phyloP scores from a whole-genome alignment of 2,329 filamentous ascomycete species.

The Stemphylium vesicarium region DNA sequence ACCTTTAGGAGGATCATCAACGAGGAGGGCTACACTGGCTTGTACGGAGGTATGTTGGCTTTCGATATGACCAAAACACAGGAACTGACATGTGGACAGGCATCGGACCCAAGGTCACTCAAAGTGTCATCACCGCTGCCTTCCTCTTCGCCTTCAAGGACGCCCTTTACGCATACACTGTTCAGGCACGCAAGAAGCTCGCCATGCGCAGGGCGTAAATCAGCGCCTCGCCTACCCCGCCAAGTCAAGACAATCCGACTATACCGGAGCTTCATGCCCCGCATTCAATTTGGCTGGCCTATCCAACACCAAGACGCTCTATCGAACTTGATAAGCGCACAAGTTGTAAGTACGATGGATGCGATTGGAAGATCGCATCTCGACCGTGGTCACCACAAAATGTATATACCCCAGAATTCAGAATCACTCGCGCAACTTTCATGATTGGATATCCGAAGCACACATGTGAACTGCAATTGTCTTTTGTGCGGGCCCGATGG shows the following conservation, averaged over 20 bases:
- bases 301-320: too few relatives aligned
- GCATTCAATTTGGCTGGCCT: too few relatives aligned
- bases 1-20: slow-evolving; percentile 79
- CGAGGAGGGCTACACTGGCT: slow-evolving; percentile 88
- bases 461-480: too few relatives aligned
- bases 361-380: too few relatives aligned
- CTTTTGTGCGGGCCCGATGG: too few relatives aligned
- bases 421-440: too few relatives aligned
- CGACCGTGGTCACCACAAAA: too few relatives aligned
- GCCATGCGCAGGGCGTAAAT: slow-evolving; percentile 20
- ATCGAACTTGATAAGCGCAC: too few relatives aligned
- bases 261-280: too few relatives aligned
- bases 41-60: slow-evolving; percentile 81
- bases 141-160: slow-evolving; percentile 99
- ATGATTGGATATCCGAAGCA: too few relatives aligned
- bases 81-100: slow-evolving; percentile 59
- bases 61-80: not conserved
- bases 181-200: slow-evolving; percentile 64
- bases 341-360: too few relatives aligned
- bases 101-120: slow-evolving; percentile 93
- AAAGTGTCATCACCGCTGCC: slow-evolving; percentile 94
- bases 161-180: slow-evolving; percentile 83
- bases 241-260: not conserved
- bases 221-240: not conserved
- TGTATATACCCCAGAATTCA: too few relatives aligned